These are phyloP conservation scores for Kodamaea sp. DNA, from an alignment of 1,139 yeast genomes.

Conservation along the genomic window DNA sequence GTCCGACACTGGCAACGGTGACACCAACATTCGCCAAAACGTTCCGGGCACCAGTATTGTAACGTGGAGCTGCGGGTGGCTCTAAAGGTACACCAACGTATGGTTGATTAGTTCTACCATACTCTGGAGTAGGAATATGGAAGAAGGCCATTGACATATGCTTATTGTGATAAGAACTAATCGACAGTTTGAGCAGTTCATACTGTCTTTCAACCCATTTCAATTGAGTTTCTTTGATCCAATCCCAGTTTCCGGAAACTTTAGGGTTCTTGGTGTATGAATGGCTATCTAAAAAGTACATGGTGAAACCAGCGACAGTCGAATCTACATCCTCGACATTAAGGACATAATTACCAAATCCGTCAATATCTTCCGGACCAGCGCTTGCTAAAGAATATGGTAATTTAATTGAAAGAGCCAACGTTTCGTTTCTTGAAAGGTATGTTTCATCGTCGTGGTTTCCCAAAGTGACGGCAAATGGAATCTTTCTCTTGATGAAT, in stretches of 20 bases:
- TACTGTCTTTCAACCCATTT: slow-evolving; percentile 50
- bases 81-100: slow-evolving; percentile 63
- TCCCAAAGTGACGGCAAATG: slow-evolving; percentile 79
- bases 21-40: slow-evolving; percentile 63
- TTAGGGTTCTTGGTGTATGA: slow-evolving; percentile 63
- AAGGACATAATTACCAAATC: slow-evolving; percentile 74
- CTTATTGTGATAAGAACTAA: slow-evolving; percentile 31
- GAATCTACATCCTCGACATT: slow-evolving; percentile 42
- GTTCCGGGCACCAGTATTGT: slow-evolving; percentile 62
- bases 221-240: slow-evolving; percentile 73
- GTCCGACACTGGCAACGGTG: slow-evolving; percentile 75
- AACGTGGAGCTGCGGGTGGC: slow-evolving; percentile 71
- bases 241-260: slow-evolving; percentile 75
- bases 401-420: slow-evolving; percentile 50
- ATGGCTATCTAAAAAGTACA: slow-evolving; percentile 84
- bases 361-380: slow-evolving; percentile 67
- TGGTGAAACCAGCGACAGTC: slow-evolving; percentile 47
- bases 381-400: slow-evolving; percentile 63
- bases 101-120: slow-evolving; percentile 43
- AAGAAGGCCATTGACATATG: slow-evolving; percentile 83
- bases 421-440: slow-evolving; percentile 54
- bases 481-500: slow-evolving; percentile 59
- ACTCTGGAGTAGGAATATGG: slow-evolving; percentile 92
- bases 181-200: slow-evolving; percentile 25
- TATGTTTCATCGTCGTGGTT: slow-evolving; percentile 85